Conservation (phyloP, 805 yeast genomes). For the Lipomyces chichibuensis region DNA sequence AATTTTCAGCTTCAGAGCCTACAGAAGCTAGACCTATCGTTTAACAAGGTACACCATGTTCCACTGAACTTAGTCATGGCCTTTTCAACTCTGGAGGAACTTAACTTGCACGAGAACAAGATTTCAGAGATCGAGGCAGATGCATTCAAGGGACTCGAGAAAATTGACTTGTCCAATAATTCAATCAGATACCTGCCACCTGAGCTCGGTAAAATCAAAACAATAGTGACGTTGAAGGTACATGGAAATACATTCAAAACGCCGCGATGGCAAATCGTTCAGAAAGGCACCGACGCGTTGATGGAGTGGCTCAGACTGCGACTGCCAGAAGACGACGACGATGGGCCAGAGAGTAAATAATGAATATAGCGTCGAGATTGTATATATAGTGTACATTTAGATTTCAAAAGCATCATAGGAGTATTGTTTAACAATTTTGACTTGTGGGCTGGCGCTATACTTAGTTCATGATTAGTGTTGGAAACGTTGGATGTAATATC, state of each 20-base stretch:
- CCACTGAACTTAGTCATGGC: constrained; percentile 25
- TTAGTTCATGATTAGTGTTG: not conserved
- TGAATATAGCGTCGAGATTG: not conserved
- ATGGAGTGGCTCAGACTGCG: constrained; percentile 32
- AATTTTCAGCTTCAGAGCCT: constrained; percentile 24
- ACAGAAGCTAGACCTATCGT: constrained; percentile 25
- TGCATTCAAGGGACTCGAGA: constrained; percentile 26
- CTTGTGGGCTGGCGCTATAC: not conserved
- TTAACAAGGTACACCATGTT: constrained; percentile 26
- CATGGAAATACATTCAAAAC: constrained; percentile 31
- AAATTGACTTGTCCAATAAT: constrained; percentile 32
- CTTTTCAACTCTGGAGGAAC: constrained; percentile 29
- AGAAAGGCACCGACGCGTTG: constrained; percentile 34
- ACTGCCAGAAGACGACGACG: constrained; percentile 24
- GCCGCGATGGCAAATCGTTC: constrained; percentile 31
- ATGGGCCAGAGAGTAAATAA: not conserved
- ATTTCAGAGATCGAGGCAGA: constrained; percentile 22
- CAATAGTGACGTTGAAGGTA: constrained; percentile 30
- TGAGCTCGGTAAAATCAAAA: constrained; percentile 25
- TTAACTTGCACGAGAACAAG: constrained; percentile 32
- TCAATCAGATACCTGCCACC: constrained; percentile 32
- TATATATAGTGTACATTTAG: not conserved
- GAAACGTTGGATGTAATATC: not conserved
- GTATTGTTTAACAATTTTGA: not conserved
- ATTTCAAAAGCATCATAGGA: not conserved